Base-by-base conservation (phyloP, 2,329 filamentous ascomycete species). In the Stagonosporopsis tanaceti region DNA sequence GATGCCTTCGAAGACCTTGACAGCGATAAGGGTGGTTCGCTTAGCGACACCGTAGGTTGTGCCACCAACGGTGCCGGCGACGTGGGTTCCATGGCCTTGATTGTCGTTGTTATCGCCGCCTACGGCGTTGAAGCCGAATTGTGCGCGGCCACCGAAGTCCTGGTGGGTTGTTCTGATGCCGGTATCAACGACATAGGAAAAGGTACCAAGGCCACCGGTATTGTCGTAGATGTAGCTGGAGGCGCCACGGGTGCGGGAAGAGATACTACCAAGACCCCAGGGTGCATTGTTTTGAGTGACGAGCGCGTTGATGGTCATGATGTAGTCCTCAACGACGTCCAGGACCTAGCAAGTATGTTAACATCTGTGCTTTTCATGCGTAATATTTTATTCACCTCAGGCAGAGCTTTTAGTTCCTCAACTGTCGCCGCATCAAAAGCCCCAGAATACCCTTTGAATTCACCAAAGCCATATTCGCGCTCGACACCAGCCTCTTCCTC, bases 111-210 rank as follows among this genome's bases (percentile, higher is more conserved):
- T 53, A 32, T 48, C 45, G 50, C 63, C 47, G 38, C 47, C 52
- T 2, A 72, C 67, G 1, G 68, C 65, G 37, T 75, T 74, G 63
- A 58, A 69, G 6, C 70, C 73, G 58, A 64, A 70, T 9, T 47
- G 53, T 9, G 71, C 73, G 15, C 73, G 68, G 27, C 70, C 69
- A 12, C 59, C 63, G 28, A 76, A 76, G 7, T 75, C 74, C 0
- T 46, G 28, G 74, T 90, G 87, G 2, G 79, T 82, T 30, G 75
- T 73, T 40, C 78, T 76, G 70, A 90, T 83, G 60, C 87, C 88
- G 2, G 87, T 89, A 73, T 90, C 87, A n/a, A 90, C 80, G 17
- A 90, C 77, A 69, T 85, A 90, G 17, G 63, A 66, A 53, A 63
- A 74, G 0, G 64, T 71, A 25, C 64, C 69, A 4, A 63, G 27